A percentile compares a stretch with the other conserved stretches of the same genome.
Evolutionary conservation across 2,329 filamentous ascomycete genomes (phyloP).

Genomic region (Trichophyton mentagrophytes): DNA sequence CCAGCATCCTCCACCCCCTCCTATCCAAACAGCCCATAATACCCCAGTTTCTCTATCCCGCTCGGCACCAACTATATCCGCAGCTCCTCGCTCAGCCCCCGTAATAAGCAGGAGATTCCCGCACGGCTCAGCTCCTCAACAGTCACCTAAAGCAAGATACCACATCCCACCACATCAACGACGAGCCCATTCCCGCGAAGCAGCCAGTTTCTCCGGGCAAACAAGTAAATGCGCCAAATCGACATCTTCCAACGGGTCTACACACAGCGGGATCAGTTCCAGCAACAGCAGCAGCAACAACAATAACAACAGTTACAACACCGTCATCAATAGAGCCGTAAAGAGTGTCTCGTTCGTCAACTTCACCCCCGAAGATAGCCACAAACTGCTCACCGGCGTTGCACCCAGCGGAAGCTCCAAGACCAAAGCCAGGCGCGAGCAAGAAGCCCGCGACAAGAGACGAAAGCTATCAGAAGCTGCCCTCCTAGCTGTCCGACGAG

Average conservation of each 20-base stretch:
- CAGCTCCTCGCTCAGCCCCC: conserved; percentile 7
- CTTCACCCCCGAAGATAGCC: conserved; percentile 69
- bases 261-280: neutral
- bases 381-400: conserved; percentile 72
- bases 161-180: conserved; percentile 21
- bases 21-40: neutral
- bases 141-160: conserved; percentile 19
- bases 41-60: conserved; percentile 5
- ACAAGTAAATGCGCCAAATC: conserved; percentile 20
- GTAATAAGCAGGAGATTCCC: neutral
- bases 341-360: conserved; percentile 59
- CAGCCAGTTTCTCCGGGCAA: conserved; percentile 20
- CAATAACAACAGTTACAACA: neutral
- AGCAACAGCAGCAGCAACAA: neutral
- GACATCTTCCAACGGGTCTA: neutral
- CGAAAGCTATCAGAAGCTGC: conserved; percentile 33
- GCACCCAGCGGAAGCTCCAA: conserved; percentile 84
- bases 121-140: conserved; percentile 5
- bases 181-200: conserved; percentile 28
- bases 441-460: conserved; percentile 69
- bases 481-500: conserved; percentile 32
- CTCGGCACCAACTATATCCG: conserved; percentile 3
- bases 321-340: conserved; percentile 7
- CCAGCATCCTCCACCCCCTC: neutral
- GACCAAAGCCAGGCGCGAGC: conserved; percentile 85